Evolutionary conservation across 768 basidiomycete species (phyloP).

Genomic region (Suillus ampliporus): DNA sequence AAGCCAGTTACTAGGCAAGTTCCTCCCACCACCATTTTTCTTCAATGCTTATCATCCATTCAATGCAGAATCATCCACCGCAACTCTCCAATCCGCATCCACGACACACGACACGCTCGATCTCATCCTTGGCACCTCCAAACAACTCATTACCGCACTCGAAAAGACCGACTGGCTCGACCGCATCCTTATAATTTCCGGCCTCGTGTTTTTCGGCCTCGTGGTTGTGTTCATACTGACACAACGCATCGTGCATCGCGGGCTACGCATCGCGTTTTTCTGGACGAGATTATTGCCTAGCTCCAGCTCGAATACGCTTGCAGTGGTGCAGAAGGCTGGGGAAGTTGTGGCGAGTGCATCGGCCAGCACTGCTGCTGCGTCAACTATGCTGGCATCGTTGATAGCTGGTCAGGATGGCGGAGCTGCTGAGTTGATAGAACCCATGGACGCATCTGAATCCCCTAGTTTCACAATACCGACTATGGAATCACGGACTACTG

Average conservation of each 20-base stretch:
- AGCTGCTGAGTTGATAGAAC: background rate
- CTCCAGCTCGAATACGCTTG: conserved; percentile 26
- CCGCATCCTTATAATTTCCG: conserved; percentile 81
- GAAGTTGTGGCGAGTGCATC: background rate
- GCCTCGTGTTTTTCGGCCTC: conserved; percentile 81
- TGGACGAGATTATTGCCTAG: conserved; percentile 80
- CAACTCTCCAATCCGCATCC: conserved; percentile 75
- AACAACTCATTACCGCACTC: conserved; percentile 83
- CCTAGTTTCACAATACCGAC: background rate
- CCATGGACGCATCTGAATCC: background rate
- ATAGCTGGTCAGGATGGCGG: background rate
- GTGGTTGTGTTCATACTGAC: conserved; percentile 89
- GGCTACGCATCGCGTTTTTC: conserved; percentile 82
- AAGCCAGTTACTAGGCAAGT: conserved; percentile 80
- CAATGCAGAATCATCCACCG: conserved; percentile 73
- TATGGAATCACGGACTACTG: background rate
- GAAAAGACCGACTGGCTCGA: conserved; percentile 94
- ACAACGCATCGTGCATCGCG: conserved; percentile 82
- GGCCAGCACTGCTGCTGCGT: background rate
- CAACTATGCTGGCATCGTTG: background rate
- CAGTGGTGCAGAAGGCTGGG: conserved; percentile 11
- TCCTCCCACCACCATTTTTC: background rate
- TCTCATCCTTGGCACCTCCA: conserved; percentile 76
- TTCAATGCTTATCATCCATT: background rate
- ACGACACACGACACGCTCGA: conserved; percentile 77